Conservation (phyloP, 768 basidiomycete species). For the Leccinellum luteum region DNA sequence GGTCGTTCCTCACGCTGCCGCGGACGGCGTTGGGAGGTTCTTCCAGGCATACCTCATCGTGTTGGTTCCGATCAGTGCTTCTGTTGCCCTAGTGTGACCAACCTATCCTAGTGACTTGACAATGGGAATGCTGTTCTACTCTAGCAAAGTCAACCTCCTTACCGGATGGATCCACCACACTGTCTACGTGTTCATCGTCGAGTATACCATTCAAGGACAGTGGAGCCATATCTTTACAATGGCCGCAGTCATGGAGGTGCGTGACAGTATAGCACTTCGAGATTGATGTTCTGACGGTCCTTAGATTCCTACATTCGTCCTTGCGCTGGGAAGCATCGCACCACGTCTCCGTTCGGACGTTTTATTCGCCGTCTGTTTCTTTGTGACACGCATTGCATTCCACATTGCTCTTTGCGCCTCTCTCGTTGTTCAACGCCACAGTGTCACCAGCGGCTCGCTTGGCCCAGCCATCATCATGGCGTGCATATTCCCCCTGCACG, state of each 20-base stretch:
- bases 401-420: constrained; percentile 40
- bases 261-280: not conserved
- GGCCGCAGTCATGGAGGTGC: constrained; percentile 47
- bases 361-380: constrained; percentile 49
- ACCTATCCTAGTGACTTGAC: constrained; percentile 39
- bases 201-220: constrained; percentile 33
- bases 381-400: constrained; percentile 48
- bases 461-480: constrained; percentile 40
- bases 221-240: constrained; percentile 46
- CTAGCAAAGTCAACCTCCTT: constrained; percentile 43
- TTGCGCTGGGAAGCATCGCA: constrained; percentile 44
- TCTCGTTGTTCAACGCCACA: constrained; percentile 30
- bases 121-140: constrained; percentile 46
- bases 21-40: constrained; percentile 32
- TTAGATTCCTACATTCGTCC: constrained; percentile 54
- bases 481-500: constrained; percentile 48
- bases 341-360: constrained; percentile 46
- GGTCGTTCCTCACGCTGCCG: constrained; percentile 18
- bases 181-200: constrained; percentile 41
- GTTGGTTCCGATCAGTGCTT: constrained; percentile 24
- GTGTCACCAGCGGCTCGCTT: constrained; percentile 33
- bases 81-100: constrained; percentile 8
- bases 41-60: constrained; percentile 48
- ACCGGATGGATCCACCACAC: constrained; percentile 57
- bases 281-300: not conserved